Conservation (phyloP, 148 eudicot species). For the Limonium bicolor region DNA sequence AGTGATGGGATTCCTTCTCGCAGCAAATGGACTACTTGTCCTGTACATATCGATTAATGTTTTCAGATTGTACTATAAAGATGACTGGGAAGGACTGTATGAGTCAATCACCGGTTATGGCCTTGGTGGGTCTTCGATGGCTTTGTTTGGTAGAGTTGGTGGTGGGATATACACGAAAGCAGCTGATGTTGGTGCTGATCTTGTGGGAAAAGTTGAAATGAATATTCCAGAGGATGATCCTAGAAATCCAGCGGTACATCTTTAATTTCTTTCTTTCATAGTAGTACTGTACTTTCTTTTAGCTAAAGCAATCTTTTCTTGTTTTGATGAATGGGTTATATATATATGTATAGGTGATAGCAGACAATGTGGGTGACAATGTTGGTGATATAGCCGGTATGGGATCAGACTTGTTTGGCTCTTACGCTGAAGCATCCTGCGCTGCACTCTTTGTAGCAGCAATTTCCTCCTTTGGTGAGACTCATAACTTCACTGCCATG, state of each 20-base stretch:
- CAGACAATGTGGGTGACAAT: conserved; percentile 94
- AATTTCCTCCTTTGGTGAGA: conserved; percentile 73
- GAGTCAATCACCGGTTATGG: conserved; percentile 86
- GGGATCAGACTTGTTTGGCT: conserved; percentile 96
- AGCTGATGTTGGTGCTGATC: conserved; percentile 93
- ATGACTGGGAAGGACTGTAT: conserved; percentile 65
- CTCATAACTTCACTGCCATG: conserved; percentile 73
- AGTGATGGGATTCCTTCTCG: conserved; percentile 69
- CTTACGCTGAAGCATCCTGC: conserved; percentile 91
- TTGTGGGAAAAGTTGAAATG: conserved; percentile 80
- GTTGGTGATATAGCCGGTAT: conserved; percentile 97
- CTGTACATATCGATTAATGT: conserved; percentile 32
- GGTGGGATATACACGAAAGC: conserved; percentile 90
- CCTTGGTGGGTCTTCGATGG: conserved; percentile 91
- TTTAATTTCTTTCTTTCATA: conserved; percentile 6
- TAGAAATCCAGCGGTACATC: conserved; percentile 84
- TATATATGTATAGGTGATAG: conserved; percentile 76
- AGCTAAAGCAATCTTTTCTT: background rate
- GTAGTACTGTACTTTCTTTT: background rate
- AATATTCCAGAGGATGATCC: conserved; percentile 89
- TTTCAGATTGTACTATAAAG: conserved; percentile 51
- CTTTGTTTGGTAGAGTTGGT: conserved; percentile 78
- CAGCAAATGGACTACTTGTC: conserved; percentile 47
- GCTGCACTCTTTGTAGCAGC: conserved; percentile 95
- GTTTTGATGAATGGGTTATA: background rate